Percentiles rank a stretch among this genome's conserved stretches.
Evolutionary conservation across 176 grass and related monocot species (phyloP).

Genomic region (Dactylis glomerata): DNA sequence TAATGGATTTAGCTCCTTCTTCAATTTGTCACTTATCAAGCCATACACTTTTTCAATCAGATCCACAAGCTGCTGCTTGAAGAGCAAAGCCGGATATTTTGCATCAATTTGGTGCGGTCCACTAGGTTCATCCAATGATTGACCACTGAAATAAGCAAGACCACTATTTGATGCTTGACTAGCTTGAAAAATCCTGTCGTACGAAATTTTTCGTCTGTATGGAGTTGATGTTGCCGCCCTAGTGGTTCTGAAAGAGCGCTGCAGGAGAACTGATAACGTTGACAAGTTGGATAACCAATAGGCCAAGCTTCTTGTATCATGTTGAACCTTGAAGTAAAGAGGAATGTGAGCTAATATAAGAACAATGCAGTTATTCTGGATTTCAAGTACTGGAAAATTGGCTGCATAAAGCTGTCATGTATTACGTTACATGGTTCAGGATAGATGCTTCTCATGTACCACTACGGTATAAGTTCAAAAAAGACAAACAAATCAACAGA

Average conservation of each 20-base stretch:
- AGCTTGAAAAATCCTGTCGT: slow-evolving; percentile 61
- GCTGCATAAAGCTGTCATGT: slow-evolving; percentile 29
- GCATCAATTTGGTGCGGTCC: slow-evolving; percentile 57
- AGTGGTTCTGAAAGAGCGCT: slow-evolving; percentile 52
- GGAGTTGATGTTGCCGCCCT: slow-evolving; percentile 43
- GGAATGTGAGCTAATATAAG: slow-evolving; percentile 37
- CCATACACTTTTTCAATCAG: slow-evolving; percentile 76
- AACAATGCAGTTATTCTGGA: slow-evolving; percentile 20
- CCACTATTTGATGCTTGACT: slow-evolving; percentile 55
- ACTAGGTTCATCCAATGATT: slow-evolving; percentile 40
- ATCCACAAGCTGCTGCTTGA: slow-evolving; percentile 83
- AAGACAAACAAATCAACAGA: slow-evolving; percentile 12
- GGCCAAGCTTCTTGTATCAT: slow-evolving; percentile 53
- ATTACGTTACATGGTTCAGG: slow-evolving; percentile 18
- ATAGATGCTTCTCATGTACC: slow-evolving; percentile 16
- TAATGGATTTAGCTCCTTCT: slow-evolving; percentile 72
- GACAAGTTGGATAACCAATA: slow-evolving; percentile 80
- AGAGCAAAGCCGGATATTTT: slow-evolving; percentile 75
- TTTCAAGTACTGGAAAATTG: slow-evolving; percentile 29
- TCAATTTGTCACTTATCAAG: slow-evolving; percentile 66
- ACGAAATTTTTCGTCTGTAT: slow-evolving; percentile 55
- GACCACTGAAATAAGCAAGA: slow-evolving; percentile 51
- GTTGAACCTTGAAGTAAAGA: slow-evolving; percentile 66
- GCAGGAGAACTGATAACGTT: slow-evolving; percentile 57
- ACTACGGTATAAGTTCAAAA: not conserved